Percentiles rank a stretch among this genome's conserved stretches.
These are phyloP conservation scores for Selenicereus undatus DNA, from an alignment of 148 eudicot species.

Conservation along the genomic window DNA sequence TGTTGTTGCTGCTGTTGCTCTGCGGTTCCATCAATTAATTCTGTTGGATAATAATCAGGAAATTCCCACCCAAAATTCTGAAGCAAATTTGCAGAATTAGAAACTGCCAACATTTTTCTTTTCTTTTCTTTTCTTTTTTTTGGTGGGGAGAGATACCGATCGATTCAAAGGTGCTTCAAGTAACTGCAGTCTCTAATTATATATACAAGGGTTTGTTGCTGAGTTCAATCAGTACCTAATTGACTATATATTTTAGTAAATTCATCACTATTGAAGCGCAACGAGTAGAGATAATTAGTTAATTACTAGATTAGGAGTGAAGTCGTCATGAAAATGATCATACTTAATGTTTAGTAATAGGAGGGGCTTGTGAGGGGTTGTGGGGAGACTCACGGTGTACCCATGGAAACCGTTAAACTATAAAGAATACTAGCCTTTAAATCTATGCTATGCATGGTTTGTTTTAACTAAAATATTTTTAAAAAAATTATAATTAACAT, in stretches of 20 bases:
- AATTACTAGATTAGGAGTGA: neutral
- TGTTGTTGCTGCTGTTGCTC: neutral
- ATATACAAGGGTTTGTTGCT: neutral
- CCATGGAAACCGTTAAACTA: neutral
- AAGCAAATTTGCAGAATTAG: slow-evolving; percentile 10
- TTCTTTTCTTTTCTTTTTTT: neutral
- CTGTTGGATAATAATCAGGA: neutral
- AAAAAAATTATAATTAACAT: no score
- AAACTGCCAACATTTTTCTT: slow-evolving; percentile 27
- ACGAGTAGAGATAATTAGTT: neutral
- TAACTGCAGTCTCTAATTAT: no score
- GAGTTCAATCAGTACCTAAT: neutral
- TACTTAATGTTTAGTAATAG: neutral
- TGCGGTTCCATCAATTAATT: neutral
- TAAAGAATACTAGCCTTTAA: no score
- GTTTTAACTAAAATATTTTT: no score
- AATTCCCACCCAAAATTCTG: slow-evolving; percentile 26
- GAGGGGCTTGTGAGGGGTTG: neutral
- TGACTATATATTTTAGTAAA: neutral
- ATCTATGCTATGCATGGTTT: no score
- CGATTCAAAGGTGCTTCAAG: no score
- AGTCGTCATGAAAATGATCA: neutral
- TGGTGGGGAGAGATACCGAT: neutral
- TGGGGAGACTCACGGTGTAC: neutral
- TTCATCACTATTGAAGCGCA: neutral